These are phyloP conservation scores for Ceratobasidium sp. DNA, from an alignment of 1,284 basidiomycete genomes.

Conservation along the genomic window DNA sequence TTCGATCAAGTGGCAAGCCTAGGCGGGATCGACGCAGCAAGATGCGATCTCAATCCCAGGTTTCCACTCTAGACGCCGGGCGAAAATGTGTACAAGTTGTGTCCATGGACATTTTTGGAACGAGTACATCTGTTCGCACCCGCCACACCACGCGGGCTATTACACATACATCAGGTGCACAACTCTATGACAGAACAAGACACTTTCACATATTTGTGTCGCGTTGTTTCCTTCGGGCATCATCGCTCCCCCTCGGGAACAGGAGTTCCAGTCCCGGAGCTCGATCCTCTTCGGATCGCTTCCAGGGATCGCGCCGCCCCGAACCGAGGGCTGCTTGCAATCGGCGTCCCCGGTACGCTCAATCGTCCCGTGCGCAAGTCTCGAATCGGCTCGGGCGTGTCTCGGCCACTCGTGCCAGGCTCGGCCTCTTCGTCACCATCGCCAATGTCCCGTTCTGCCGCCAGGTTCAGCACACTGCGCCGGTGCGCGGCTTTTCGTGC, in stretches of 20 bases:
- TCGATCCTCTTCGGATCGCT: background rate
- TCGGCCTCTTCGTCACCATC: conserved; percentile 19
- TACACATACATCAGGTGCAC: too few relatives aligned
- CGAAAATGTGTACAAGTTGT: too few relatives aligned
- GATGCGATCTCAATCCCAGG: too few relatives aligned
- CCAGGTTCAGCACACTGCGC: conserved; percentile 26
- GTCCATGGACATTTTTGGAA: too few relatives aligned
- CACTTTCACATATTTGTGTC: background rate
- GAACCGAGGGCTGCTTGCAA: conserved; percentile 18
- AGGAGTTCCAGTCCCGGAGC: background rate
- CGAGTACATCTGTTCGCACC: too few relatives aligned
- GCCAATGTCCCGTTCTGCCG: background rate
- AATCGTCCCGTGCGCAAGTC: conserved; percentile 16
- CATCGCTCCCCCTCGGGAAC: conserved; percentile 16
- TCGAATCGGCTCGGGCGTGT: background rate
- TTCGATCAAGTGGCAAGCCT: too few relatives aligned
- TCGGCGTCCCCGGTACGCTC: conserved; percentile 14
- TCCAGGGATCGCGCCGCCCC: conserved; percentile 2
- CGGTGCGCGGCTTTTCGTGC: conserved; percentile 64
- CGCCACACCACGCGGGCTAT: too few relatives aligned
- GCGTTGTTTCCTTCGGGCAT: background rate
- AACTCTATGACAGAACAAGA: background rate
- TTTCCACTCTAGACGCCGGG: too few relatives aligned
- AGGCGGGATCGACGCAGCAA: too few relatives aligned
- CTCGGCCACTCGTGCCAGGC: background rate